These are phyloP conservation scores for Linnemannia zychae DNA, from an alignment of 192 early-diverging fungal genomes.

Conservation along the genomic window DNA sequence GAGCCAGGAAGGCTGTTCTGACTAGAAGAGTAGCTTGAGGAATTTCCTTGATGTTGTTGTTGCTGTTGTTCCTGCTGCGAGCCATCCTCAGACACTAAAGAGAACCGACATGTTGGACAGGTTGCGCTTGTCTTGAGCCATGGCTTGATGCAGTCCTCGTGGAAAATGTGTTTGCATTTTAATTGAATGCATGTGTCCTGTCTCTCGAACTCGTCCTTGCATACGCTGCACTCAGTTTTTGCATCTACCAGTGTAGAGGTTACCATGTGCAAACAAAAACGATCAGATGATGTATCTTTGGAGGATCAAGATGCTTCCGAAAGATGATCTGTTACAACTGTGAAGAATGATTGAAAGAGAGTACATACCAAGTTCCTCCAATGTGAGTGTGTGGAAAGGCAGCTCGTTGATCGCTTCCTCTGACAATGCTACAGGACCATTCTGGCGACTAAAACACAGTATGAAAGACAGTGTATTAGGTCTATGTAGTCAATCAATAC, in stretches of 20 bases:
- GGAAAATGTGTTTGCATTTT: conserved; percentile 92
- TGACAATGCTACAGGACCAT: conserved; percentile 85
- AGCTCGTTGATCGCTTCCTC: conserved; percentile 81
- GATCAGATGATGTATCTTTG: neutral
- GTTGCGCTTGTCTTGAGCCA: conserved; percentile 96
- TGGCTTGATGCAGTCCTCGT: conserved; percentile 87
- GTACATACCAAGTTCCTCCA: conserved; percentile 36
- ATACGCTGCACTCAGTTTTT: conserved; percentile 87
- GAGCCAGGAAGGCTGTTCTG: conserved; percentile 1
- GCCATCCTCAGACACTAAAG: conserved; percentile 17
- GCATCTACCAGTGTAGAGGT: too few relatives aligned
- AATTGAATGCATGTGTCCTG: conserved; percentile 76
- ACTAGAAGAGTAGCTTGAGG: neutral
- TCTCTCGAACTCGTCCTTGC: conserved; percentile 87
- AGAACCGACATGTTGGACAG: conserved; percentile 84
- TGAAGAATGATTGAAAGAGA: neutral
- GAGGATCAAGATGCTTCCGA: neutral
- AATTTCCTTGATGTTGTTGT: neutral
- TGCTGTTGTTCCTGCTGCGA: neutral
- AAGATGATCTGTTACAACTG: neutral
- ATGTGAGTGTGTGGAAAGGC: conserved; percentile 48
- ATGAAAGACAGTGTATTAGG: neutral
- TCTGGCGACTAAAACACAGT: conserved; percentile 57
- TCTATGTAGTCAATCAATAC: neutral
- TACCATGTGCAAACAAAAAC: too few relatives aligned